Percentiles rank a stretch among this genome's conserved stretches.
Conservation (phyloP, 2,329 filamentous ascomycete species). For the Alternaria consortialis region DNA sequence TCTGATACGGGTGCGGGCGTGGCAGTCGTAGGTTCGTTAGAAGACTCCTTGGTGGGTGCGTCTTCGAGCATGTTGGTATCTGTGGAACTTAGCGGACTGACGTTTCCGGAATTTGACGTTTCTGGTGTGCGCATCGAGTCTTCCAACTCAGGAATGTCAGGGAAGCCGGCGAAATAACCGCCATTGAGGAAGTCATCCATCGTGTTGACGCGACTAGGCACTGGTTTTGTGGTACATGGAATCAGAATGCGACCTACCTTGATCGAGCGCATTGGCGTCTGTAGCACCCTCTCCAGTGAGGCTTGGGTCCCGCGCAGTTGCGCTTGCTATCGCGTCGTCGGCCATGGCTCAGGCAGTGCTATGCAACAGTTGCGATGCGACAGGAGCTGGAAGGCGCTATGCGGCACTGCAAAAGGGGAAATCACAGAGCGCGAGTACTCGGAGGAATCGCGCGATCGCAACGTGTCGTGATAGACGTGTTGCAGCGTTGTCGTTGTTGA, state of each 20-base stretch:
- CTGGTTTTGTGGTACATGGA: conserved; percentile 2
- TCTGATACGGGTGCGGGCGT: conserved; percentile 66
- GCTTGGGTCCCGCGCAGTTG: conserved; percentile 38
- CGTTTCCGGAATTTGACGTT: neutral
- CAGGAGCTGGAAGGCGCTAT: conserved; percentile 29
- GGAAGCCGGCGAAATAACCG: neutral
- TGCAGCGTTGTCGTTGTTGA: conserved; percentile 25
- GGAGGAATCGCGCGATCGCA: conserved; percentile 16
- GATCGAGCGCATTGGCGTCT: conserved; percentile 36
- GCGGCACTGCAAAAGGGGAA: conserved; percentile 18
- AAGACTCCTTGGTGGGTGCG: conserved; percentile 53
- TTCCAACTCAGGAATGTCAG: neutral
- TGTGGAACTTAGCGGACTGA: conserved; percentile 36
- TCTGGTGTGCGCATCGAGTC: neutral
- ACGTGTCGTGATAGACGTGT: conserved; percentile 1
- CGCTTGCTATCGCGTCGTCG: conserved; percentile 44
- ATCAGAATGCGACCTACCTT: conserved; percentile 40
- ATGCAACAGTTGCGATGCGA: conserved; percentile 30
- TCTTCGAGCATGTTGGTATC: conserved; percentile 67
- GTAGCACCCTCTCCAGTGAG: conserved; percentile 36
- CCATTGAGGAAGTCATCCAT: conserved; percentile 1
- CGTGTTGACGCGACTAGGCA: conserved; percentile 15
- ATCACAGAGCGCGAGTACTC: conserved; percentile 23
- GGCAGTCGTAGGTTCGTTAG: conserved; percentile 65
- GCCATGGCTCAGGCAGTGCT: conserved; percentile 41